These are phyloP conservation scores for Penicillium sp. DNA, from an alignment of 2,329 filamentous ascomycete genomes.

Conservation along the genomic window DNA sequence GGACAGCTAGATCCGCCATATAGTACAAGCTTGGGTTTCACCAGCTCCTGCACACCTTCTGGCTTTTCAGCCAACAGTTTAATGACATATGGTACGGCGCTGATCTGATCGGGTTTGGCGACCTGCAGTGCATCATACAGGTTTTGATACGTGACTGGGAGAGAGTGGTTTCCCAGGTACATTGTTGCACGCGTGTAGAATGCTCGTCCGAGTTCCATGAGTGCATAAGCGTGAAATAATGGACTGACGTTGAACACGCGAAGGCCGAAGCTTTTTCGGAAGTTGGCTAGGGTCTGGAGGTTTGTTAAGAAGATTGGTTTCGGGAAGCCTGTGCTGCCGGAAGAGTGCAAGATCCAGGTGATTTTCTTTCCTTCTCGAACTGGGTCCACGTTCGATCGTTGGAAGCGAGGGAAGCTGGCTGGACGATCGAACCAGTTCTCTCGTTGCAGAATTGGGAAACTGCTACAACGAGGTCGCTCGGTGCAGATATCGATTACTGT, in stretches of 20 bases:
- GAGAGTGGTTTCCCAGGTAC: conserved; percentile 51
- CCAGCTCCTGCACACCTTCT: conserved; percentile 49
- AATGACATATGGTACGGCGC: conserved; percentile 60
- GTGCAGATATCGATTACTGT: conserved; percentile 14
- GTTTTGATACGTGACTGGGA: conserved; percentile 52
- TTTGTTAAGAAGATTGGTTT: conserved; percentile 60
- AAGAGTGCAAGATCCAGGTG: conserved; percentile 46
- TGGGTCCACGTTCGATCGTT: conserved; percentile 18
- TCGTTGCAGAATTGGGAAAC: conserved; percentile 19
- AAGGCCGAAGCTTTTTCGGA: conserved; percentile 42
- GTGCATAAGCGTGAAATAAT: conserved; percentile 56
- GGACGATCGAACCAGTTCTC: conserved; percentile 22
- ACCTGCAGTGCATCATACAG: conserved; percentile 35
- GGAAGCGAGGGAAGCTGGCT: conserved; percentile 1
- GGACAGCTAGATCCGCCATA: conserved; percentile 56
- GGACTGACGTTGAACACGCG: conserved; percentile 53
- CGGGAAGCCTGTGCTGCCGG: conserved; percentile 57
- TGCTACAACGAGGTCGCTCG: conserved; percentile 19
- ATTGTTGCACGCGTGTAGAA: conserved; percentile 50
- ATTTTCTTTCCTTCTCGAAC: conserved; percentile 32
- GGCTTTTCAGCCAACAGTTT: conserved; percentile 58
- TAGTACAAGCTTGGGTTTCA: conserved; percentile 49
- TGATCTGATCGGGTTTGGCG: conserved; percentile 39
- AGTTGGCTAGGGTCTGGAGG: conserved; percentile 47
- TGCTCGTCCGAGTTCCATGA: conserved; percentile 52